Evolutionary conservation across 305 asterid genomes (phyloP).

Genomic region (Coffea humblotiana): DNA sequence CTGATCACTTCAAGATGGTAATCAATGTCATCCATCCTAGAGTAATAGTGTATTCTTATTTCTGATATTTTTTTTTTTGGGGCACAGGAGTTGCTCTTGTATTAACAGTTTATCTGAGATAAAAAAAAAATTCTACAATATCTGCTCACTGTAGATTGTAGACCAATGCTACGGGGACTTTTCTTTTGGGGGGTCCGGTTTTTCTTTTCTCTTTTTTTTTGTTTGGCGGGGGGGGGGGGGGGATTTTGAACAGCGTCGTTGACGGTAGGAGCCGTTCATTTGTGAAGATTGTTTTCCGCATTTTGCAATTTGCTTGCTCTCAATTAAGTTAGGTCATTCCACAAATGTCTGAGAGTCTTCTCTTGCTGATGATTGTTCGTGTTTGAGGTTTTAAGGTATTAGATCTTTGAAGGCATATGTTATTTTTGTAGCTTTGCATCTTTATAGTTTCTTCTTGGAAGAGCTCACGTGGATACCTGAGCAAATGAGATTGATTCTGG

Average conservation of each 20-base stretch:
- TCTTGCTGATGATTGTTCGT: not conserved
- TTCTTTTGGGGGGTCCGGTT: too few species aligned
- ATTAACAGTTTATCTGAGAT: not conserved
- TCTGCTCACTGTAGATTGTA: not conserved
- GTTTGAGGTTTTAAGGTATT: not conserved
- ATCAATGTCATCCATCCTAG: not conserved
- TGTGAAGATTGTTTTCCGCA: not conserved
- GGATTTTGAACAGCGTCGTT: not conserved
- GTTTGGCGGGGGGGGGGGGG: too few species aligned
- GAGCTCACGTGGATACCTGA: not conserved
- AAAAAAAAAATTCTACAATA: not conserved
- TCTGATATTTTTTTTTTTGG: not conserved
- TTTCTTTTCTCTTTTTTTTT: too few species aligned
- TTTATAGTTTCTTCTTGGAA: not conserved
- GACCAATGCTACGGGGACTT: not conserved
- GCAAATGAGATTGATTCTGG: not conserved
- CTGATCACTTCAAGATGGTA: conserved; percentile 90
- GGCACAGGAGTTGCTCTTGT: not conserved
- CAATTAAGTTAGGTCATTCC: too few species aligned
- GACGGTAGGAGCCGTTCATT: not conserved
- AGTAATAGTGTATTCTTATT: not conserved
- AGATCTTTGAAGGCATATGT: not conserved
- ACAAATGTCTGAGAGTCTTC: not conserved
- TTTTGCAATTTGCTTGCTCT: not conserved
- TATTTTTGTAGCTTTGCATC: not conserved